Evolutionary conservation across 2,329 filamentous ascomycete species (phyloP).

Genomic region (Boeremia lycopersici): DNA sequence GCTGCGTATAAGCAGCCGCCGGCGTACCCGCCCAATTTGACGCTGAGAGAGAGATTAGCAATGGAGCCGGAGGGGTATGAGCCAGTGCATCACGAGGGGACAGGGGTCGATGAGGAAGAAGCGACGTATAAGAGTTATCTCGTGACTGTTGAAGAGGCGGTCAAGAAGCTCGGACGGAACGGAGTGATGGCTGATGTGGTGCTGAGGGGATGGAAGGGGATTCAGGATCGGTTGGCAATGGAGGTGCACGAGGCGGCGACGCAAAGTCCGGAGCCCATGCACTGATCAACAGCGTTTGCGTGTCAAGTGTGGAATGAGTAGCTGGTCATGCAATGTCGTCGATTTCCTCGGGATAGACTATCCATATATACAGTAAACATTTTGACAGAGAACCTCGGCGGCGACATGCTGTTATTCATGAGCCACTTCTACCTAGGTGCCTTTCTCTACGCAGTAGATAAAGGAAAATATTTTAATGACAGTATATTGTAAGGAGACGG

Average conservation of each 20-base stretch:
- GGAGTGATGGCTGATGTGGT: conserved; percentile 55
- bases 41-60: conserved; percentile 46
- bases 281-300: background rate
- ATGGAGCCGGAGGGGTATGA: conserved; percentile 52
- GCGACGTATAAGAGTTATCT: conserved; percentile 51
- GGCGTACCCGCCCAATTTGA: conserved; percentile 44
- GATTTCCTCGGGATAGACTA: conserved; percentile 2
- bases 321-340: conserved; percentile 4
- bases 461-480: conserved; percentile 21
- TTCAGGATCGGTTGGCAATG: conserved; percentile 44
- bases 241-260: conserved; percentile 26
- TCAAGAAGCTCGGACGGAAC: conserved; percentile 46
- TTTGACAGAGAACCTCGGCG: conserved; percentile 8
- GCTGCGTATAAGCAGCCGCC: conserved; percentile 48
- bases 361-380: conserved; percentile 17
- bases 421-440: conserved; percentile 20
- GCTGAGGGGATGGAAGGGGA: conserved; percentile 51
- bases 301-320: background rate
- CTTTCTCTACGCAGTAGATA: conserved; percentile 22
- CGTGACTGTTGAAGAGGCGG: conserved; percentile 52
- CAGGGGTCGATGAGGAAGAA: conserved; percentile 57
- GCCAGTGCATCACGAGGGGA: conserved; percentile 53
- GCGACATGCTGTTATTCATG: conserved; percentile 28
- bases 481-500: conserved; percentile 25
- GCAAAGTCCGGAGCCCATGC: conserved; percentile 27